Evolutionary conservation across 768 basidiomycete genomes (phyloP).

Genomic region (Gloeophyllum trabeum): DNA sequence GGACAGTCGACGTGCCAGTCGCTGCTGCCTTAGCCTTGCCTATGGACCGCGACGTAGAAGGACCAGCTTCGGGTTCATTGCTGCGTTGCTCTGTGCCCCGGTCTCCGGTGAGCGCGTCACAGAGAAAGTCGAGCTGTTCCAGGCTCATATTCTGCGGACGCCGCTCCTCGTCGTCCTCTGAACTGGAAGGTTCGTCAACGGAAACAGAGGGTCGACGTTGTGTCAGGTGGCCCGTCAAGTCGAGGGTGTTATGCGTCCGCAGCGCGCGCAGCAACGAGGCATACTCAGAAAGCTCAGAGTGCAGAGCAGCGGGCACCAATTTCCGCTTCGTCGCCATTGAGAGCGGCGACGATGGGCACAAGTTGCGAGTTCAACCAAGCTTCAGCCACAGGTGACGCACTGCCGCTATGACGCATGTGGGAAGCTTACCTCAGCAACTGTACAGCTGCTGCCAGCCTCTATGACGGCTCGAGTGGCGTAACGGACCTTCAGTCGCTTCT

Average conservation of each 20-base stretch:
- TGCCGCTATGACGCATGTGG: constrained; percentile 12
- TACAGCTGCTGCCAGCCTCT: constrained; percentile 24
- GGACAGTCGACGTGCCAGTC: constrained; percentile 2
- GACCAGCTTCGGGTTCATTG: no score
- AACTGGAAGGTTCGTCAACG: no score
- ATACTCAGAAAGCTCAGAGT: constrained; percentile 60
- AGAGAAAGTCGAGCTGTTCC: no score
- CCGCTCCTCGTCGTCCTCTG: no score
- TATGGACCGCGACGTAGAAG: not conserved
- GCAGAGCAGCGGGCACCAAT: constrained; percentile 39
- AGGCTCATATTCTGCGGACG: no score
- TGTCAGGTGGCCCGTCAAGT: constrained; percentile 43
- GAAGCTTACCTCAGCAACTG: constrained; percentile 17
- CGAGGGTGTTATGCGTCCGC: constrained; percentile 43
- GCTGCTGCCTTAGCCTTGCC: constrained; percentile 4
- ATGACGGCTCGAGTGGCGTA: not conserved
- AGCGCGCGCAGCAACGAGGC: constrained; percentile 53
- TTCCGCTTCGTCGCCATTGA: constrained; percentile 28
- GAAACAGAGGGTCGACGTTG: constrained; percentile 10
- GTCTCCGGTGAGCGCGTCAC: no score
- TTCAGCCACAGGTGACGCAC: not conserved
- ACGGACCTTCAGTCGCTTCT: constrained; percentile 19
- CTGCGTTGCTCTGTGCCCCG: no score
- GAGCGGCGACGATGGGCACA: not conserved
- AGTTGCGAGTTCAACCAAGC: not conserved